These are phyloP conservation scores for Backusella macrospora DNA, from an alignment of 192 early-diverging fungal species.

Conservation along the genomic window DNA sequence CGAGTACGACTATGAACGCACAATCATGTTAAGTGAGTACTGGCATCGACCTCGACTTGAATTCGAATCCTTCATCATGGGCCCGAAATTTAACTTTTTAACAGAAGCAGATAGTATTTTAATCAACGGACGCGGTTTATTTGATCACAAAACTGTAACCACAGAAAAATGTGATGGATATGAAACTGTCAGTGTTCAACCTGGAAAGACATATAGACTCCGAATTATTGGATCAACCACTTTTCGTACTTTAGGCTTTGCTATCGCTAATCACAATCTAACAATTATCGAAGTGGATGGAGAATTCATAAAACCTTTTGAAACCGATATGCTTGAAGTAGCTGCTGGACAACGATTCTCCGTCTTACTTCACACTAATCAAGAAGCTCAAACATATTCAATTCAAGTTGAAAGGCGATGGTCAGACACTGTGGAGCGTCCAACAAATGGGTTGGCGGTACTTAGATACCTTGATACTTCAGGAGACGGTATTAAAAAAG, in stretches of 20 bases:
- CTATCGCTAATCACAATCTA: slow-evolving; percentile 52
- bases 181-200: slow-evolving; percentile 23
- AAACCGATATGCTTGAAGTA: slow-evolving; percentile 39
- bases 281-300: slow-evolving; percentile 62
- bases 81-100: slow-evolving; percentile 11
- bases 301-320: slow-evolving; percentile 42
- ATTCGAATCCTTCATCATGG: slow-evolving; percentile 23
- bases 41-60: slow-evolving; percentile 45
- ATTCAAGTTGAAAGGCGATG: slow-evolving; percentile 28
- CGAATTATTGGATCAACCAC: slow-evolving; percentile 47
- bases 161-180: slow-evolving; percentile 25
- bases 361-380: slow-evolving; percentile 44
- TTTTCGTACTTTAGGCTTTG: slow-evolving; percentile 48
- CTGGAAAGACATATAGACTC: slow-evolving; percentile 40
- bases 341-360: slow-evolving; percentile 55
- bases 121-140: slow-evolving; percentile 47
- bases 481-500: background rate
- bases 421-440: slow-evolving; percentile 19
- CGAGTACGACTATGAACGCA: slow-evolving; percentile 49
- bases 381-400: slow-evolving; percentile 33
- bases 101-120: slow-evolving; percentile 48
- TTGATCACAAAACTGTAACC: background rate
- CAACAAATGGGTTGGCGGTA: slow-evolving; percentile 29
- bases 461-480: slow-evolving; percentile 27
- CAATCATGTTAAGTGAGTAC: slow-evolving; percentile 41